Percentiles rank a stretch among this genome's conserved stretches.
Evolutionary conservation across 2,329 filamentous ascomycete species (phyloP).

Genomic region (Fonsecaea erecta): DNA sequence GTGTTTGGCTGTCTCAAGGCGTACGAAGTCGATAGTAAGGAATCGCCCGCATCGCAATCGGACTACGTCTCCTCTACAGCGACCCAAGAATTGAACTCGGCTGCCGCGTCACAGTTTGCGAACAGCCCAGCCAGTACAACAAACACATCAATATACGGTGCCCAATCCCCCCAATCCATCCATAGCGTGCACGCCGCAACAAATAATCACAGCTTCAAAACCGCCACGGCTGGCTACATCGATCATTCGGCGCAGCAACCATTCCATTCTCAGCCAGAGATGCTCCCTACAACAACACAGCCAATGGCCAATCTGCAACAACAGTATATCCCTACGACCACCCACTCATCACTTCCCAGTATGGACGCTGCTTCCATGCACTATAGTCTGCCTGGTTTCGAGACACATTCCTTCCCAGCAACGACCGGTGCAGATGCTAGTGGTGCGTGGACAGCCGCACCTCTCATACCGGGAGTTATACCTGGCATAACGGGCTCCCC

Average conservation of each 20-base stretch:
- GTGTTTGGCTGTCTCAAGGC: conserved; percentile 84
- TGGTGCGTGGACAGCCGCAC: conserved; percentile 26
- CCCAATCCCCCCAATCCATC: conserved; percentile 27
- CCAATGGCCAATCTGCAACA: conserved; percentile 9
- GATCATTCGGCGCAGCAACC: conserved; percentile 19
- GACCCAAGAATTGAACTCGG: conserved; percentile 42
- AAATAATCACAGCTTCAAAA: conserved; percentile 39
- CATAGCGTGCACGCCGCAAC: conserved; percentile 15
- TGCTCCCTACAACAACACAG: conserved; percentile 10
- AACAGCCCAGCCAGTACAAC: conserved; percentile 48
- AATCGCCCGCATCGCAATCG: conserved; percentile 45
- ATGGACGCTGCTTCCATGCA: conserved; percentile 24
- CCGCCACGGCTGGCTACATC: conserved; percentile 33
- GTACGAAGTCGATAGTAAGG: conserved; percentile 65
- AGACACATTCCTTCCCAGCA: conserved; percentile 20
- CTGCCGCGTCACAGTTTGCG: conserved; percentile 34
- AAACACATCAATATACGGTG: conserved; percentile 42
- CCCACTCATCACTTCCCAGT: conserved; percentile 5
- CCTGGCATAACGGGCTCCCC: conserved; percentile 31
- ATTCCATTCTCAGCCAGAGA: conserved; percentile 10
- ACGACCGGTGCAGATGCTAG: conserved; percentile 20
- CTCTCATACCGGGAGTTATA: conserved; percentile 30
- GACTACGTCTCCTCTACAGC: conserved; percentile 46
- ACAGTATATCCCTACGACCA: conserved; percentile 25
- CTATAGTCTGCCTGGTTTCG: conserved; percentile 33